These are phyloP conservation scores for Phialophora verrucosa DNA, from an alignment of 2,329 filamentous ascomycete species.

Conservation along the genomic window DNA sequence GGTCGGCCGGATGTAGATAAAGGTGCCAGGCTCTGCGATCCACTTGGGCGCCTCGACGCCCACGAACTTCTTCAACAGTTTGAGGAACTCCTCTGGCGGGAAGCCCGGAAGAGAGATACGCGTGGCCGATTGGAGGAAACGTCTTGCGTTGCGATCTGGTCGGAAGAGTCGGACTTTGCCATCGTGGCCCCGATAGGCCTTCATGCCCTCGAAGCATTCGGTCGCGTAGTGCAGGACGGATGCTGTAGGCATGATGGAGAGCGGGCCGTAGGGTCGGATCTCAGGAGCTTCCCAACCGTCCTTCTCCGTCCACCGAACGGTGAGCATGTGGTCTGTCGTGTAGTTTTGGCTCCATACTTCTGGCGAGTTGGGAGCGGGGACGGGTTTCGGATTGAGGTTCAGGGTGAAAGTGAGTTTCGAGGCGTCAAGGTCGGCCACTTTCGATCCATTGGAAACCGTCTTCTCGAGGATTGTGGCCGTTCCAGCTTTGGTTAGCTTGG, in stretches of 20 bases:
- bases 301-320: constrained; percentile 68
- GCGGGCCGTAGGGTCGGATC: constrained; percentile 76
- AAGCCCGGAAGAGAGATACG: constrained; percentile 79
- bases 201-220: constrained; percentile 87
- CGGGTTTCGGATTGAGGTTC: constrained; percentile 45
- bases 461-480: constrained; percentile 34
- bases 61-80: constrained; percentile 70
- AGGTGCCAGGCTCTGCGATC: constrained; percentile 58
- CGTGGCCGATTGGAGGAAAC: constrained; percentile 61
- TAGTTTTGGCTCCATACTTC: constrained; percentile 49
- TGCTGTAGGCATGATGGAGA: constrained; percentile 79
- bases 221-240: constrained; percentile 87
- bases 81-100: constrained; percentile 71
- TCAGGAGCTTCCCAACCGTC: constrained; percentile 75
- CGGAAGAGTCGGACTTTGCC: constrained; percentile 77
- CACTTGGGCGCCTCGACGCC: constrained; percentile 40
- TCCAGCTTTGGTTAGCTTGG: constrained; percentile 37
- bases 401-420: constrained; percentile 49
- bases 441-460: constrained; percentile 29
- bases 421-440: constrained; percentile 46
- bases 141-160: constrained; percentile 72
- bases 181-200: constrained; percentile 72
- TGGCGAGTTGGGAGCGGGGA: constrained; percentile 48
- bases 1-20: constrained; percentile 84
- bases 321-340: constrained; percentile 88